phyloP scores from a whole-genome alignment of 768 basidiomycete species.

The Agrocybe pediades region DNA sequence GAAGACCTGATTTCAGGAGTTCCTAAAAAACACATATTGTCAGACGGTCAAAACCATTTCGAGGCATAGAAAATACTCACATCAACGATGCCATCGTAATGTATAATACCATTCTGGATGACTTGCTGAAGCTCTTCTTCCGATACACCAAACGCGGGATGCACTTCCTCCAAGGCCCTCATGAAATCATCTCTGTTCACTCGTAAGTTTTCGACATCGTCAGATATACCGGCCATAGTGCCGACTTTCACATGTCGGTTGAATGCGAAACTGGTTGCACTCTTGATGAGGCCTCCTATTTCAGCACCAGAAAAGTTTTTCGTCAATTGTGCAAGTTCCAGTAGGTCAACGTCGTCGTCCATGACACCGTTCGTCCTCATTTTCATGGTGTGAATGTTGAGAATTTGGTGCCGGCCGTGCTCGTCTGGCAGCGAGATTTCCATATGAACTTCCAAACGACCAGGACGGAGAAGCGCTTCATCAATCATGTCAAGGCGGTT shows the following conservation, averaged over 20 bases:
- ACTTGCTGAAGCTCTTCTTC: slow-evolving; percentile 94
- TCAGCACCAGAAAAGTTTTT: slow-evolving; percentile 99
- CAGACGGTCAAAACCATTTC: background rate
- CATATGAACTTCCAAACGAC: slow-evolving; percentile 99
- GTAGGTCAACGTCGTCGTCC: slow-evolving; percentile 81
- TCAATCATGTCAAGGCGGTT: slow-evolving; percentile 99
- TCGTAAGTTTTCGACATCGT: slow-evolving; percentile 91
- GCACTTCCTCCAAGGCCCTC: slow-evolving; percentile 90
- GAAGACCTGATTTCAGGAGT: slow-evolving; percentile 79
- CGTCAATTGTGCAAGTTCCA: slow-evolving; percentile 78
- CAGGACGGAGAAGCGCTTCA: slow-evolving; percentile 94
- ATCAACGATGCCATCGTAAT: slow-evolving; percentile 74
- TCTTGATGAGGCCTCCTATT: slow-evolving; percentile 94
- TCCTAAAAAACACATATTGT: slow-evolving; percentile 50
- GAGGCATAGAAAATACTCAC: slow-evolving; percentile 46
- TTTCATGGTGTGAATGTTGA: slow-evolving; percentile 92
- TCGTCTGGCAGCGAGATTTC: slow-evolving; percentile 98
- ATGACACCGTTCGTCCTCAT: slow-evolving; percentile 93
- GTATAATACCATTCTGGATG: slow-evolving; percentile 96
- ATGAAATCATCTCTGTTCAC: slow-evolving; percentile 88
- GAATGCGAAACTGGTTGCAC: slow-evolving; percentile 97
- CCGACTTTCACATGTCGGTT: slow-evolving; percentile 97
- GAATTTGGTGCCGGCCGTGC: slow-evolving; percentile 87
- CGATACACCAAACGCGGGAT: slow-evolving; percentile 95
- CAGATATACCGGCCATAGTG: slow-evolving; percentile 94